phyloP scores from a whole-genome alignment of 345 rosid genomes.

The Turnera subulata region DNA sequence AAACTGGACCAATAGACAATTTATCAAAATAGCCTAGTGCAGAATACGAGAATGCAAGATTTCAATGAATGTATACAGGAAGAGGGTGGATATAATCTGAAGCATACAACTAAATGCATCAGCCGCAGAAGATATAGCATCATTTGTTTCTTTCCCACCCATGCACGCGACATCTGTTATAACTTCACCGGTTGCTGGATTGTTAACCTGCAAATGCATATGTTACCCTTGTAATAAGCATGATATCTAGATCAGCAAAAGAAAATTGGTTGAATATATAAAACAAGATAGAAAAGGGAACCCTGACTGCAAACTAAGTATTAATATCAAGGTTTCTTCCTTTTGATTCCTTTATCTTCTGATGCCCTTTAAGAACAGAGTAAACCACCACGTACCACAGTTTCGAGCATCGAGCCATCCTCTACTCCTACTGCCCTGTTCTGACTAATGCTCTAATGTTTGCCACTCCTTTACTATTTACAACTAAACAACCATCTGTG shows the following conservation, averaged over 20 bases:
- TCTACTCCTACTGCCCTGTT: too few relatives aligned
- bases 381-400: too few relatives aligned
- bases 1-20: not conserved
- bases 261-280: too few relatives aligned
- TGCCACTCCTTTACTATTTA: too few relatives aligned
- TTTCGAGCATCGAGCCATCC: too few relatives aligned
- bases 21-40: not conserved
- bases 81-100: conserved; percentile 5
- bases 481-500: too few relatives aligned
- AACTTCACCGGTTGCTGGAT: conserved; percentile 86
- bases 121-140: conserved; percentile 83
- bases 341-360: too few relatives aligned
- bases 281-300: too few relatives aligned
- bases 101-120: conserved; percentile 66
- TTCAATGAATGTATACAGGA: not conserved
- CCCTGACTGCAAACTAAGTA: too few relatives aligned
- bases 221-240: not conserved
- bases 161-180: conserved; percentile 71
- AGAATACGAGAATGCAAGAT: not conserved
- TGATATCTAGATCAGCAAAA: not conserved
- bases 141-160: conserved; percentile 79
- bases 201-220: conserved; percentile 53
- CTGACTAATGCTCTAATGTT: too few relatives aligned
- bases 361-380: too few relatives aligned
- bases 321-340: too few relatives aligned